Base-by-base conservation (phyloP, 2,329 filamentous ascomycete species). In the Colletotrichum lupini region DNA sequence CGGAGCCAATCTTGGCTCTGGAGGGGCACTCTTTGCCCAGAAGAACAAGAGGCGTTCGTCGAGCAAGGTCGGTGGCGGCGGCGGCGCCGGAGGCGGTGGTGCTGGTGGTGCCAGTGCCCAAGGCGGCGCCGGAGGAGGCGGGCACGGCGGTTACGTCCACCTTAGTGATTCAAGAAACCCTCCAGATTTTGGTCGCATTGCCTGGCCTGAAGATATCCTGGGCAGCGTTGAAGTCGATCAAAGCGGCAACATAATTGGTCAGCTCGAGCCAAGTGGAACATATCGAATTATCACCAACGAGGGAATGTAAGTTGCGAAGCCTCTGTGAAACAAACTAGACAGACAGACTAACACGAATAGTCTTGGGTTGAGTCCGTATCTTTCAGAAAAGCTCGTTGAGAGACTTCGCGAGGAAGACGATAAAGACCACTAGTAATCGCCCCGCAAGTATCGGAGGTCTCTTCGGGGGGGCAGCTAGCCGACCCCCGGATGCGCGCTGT, bases 201-300 rank as follows among this genome's bases (percentile, higher is more conserved):
- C 91, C 2, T 92, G 89, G 85, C 91, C 91, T 1, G 91, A 93
- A 77, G 91, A 93, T 77, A 93, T 93, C 49, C 83, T 93, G 67
- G 92, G 91, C 49, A 93, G 91, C 75, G 85, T 93, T 53, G 89
- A 92, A 78, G 91, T 93, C 5, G 86, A 92, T 78, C 85, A 84
- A 1, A 75, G 82, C 7, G 92, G 92, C 0, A 79, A 87, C 32
- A 88, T 92, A 64, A 83, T 91, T 30, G 89, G 90, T 26, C 87
- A 86, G 75, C 89, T 89, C 75, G 86, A 91, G 80, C 83, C 86
- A 1, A 92, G 90, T 74, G 89, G 90, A 16, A 92, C 89, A 4
- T 92, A 92, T 78, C 87, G 91, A 49, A 83, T 92, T 35, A 77
- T 93, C 64, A 93, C 91, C 1, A 90, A 91, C 64, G 87, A 92